phyloP scores from a whole-genome alignment of 2,329 filamentous ascomycete species.

The Monosporascus ibericus region DNA sequence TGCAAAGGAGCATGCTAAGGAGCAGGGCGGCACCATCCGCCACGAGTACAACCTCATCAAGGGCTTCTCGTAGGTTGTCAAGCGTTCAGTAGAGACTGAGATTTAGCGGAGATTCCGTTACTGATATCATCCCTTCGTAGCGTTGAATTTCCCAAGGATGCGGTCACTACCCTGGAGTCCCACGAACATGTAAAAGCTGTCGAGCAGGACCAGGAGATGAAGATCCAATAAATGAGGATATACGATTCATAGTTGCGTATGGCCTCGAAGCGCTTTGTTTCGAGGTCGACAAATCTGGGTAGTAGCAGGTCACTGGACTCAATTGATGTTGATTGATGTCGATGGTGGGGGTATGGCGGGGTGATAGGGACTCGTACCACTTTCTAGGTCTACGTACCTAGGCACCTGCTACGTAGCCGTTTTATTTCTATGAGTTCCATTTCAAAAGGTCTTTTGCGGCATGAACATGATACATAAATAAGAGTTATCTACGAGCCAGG shows the following conservation, averaged over 20 bases:
- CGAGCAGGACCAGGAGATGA: constrained; percentile 67
- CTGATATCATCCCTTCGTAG: constrained; percentile 36
- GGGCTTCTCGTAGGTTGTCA: constrained; percentile 73
- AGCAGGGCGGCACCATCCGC: constrained; percentile 76
- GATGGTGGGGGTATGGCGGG: neutral
- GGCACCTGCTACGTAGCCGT: no score
- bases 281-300: neutral
- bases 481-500: no score
- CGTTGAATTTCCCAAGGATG: constrained; percentile 64
- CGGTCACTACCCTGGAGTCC: constrained; percentile 57
- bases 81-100: neutral
- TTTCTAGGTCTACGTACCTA: no score
- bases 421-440: no score
- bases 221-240: constrained; percentile 55
- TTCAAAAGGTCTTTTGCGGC: no score
- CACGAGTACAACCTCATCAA: constrained; percentile 86
- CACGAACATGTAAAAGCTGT: constrained; percentile 37
- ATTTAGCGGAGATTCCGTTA: no score
- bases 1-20: constrained; percentile 67
- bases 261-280: neutral
- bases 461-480: no score
- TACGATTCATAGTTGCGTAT: neutral
- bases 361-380: neutral
- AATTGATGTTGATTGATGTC: neutral
- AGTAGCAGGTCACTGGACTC: neutral